Evolutionary conservation across 2,329 filamentous ascomycete genomes (phyloP).

Genomic region (Dactylonectria estremocensis): DNA sequence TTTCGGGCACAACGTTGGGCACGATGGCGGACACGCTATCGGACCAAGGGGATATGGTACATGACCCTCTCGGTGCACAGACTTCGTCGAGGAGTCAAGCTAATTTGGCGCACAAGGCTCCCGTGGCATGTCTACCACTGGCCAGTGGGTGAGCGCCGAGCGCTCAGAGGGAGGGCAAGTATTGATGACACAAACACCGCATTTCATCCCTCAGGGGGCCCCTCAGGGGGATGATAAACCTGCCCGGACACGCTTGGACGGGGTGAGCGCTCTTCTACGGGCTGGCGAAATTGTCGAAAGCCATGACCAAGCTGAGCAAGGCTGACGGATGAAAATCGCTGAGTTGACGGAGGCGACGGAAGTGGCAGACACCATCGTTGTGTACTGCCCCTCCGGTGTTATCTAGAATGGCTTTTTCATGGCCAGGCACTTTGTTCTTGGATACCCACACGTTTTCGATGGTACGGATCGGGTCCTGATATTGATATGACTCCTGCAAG

Average conservation of each 20-base stretch:
- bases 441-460: slow-evolving; percentile 29
- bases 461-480: slow-evolving; percentile 1
- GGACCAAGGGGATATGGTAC: slow-evolving; percentile 56
- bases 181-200: slow-evolving; percentile 49
- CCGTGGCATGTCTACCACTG: slow-evolving; percentile 52
- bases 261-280: slow-evolving; percentile 71
- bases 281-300: slow-evolving; percentile 73
- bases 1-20: slow-evolving; percentile 40
- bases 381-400: background rate
- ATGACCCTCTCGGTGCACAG: slow-evolving; percentile 35
- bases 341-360: background rate
- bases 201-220: slow-evolving; percentile 34
- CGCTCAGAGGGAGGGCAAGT: slow-evolving; percentile 50
- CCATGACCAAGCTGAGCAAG: slow-evolving; percentile 46
- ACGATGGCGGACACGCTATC: too few species aligned
- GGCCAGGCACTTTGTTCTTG: slow-evolving; percentile 12
- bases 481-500: slow-evolving; percentile 6
- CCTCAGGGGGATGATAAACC: slow-evolving; percentile 43
- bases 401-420: background rate
- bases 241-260: slow-evolving; percentile 61
- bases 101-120: slow-evolving; percentile 53
- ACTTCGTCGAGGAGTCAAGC: slow-evolving; percentile 41
- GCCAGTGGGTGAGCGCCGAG: slow-evolving; percentile 52
- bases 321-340: slow-evolving; percentile 30
- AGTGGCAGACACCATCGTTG: background rate